A percentile compares a stretch with the other conserved stretches of the same genome.
phyloP scores from a whole-genome alignment of 306 rosid species.

The Ceratonia siliqua region DNA sequence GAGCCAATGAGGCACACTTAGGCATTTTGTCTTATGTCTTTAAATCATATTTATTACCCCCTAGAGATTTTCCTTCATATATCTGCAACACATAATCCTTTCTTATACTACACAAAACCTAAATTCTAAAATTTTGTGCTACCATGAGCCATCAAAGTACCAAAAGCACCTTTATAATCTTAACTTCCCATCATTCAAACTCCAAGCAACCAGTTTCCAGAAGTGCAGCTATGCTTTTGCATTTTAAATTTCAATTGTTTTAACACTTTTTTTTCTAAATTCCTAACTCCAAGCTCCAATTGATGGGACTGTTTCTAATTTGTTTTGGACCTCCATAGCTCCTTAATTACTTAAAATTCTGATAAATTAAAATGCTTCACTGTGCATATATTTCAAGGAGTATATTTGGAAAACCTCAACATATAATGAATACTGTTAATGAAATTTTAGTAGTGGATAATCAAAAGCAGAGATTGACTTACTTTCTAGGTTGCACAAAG shows the following conservation, averaged over 20 bases:
- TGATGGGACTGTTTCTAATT: neutral
- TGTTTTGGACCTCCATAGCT: neutral
- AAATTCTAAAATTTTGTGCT: too few relatives aligned
- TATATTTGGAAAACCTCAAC: neutral
- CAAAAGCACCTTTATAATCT: too few relatives aligned
- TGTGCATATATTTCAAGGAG: neutral
- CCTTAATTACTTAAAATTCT: neutral
- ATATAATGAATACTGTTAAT: neutral
- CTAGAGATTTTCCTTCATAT: too few relatives aligned
- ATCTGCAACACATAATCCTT: neutral
- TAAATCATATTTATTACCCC: too few relatives aligned
- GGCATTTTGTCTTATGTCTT: too few relatives aligned
- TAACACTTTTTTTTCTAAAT: neutral
- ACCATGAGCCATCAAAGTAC: too few relatives aligned
- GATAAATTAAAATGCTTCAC: neutral
- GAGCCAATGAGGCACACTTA: too few relatives aligned
- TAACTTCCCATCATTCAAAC: neutral
- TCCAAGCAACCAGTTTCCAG: neutral
- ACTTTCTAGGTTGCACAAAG: too few relatives aligned
- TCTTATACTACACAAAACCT: neutral
- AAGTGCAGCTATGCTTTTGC: neutral
- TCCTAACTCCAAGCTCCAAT: neutral
- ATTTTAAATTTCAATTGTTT: neutral
- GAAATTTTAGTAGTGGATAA: neutral
- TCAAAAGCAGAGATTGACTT: too few relatives aligned